These are phyloP conservation scores for Neurospora hispaniola DNA, from an alignment of 495 filamentous ascomycete genomes.

Conservation along the genomic window DNA sequence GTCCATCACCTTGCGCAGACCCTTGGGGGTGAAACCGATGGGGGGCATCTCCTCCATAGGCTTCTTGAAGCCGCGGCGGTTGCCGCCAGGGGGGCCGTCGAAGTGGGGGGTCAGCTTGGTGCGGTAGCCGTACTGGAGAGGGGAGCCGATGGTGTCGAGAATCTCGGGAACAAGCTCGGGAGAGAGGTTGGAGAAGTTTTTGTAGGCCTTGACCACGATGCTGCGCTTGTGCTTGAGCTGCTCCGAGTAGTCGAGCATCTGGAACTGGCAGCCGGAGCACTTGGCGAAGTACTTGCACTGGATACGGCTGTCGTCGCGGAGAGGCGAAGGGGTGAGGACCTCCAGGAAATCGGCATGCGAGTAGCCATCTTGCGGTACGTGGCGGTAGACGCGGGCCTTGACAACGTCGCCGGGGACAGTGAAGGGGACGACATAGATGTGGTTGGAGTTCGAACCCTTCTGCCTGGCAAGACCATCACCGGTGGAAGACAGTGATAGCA, in stretches of 20 bases:
- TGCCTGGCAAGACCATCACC: conserved; percentile 74
- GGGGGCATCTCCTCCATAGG: conserved; percentile 48
- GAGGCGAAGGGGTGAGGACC: conserved; percentile 59
- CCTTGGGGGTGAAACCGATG: conserved; percentile 87
- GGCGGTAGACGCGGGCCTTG: conserved; percentile 65
- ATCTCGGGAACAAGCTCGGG: conserved; percentile 67
- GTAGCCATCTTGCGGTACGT: conserved; percentile 50
- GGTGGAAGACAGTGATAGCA: conserved; percentile 72
- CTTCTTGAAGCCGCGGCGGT: conserved; percentile 28
- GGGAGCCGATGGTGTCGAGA: conserved; percentile 77
- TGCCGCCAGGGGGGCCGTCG: conserved; percentile 49
- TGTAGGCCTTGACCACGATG: conserved; percentile 85
- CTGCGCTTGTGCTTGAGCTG: conserved; percentile 76
- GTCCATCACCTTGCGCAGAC: conserved; percentile 60
- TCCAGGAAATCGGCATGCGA: conserved; percentile 70
- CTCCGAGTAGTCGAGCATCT: conserved; percentile 85
- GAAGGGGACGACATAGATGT: conserved; percentile 86
- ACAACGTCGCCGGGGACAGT: conserved; percentile 69
- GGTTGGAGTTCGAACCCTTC: conserved; percentile 49
- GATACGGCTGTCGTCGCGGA: conserved; percentile 66
- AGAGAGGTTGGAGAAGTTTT: conserved; percentile 74
- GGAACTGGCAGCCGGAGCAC: conserved; percentile 92
- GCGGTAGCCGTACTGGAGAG: conserved; percentile 83
- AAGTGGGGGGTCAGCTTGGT: conserved; percentile 97
- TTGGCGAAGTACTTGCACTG: conserved; percentile 74